Base-by-base conservation (phyloP, 202 grass and related monocot genomes). In the Brachypodium distachyon region DNA sequence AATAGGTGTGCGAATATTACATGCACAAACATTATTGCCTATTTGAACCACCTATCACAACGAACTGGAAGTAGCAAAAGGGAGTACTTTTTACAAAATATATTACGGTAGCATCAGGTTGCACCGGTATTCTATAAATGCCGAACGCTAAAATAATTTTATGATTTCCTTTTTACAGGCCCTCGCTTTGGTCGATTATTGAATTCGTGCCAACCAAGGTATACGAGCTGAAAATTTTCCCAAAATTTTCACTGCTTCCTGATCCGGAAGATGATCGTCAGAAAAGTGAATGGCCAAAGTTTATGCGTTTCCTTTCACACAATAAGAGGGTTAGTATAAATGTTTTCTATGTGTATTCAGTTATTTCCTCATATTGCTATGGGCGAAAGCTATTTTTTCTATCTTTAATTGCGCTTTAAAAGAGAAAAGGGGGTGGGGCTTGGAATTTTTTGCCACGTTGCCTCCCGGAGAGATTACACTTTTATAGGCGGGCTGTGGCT, bases 201-300 rank as follows among this genome's bases (percentile, higher is more conserved):
- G 61, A 73, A 50, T 96, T 90, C 41, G 61, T 61, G 61, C 65
- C 81, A 83, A 69, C 31, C 61, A 62, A 86, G 56, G n/a, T 12
- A 47, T 81, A 60, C 73, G 13, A 57, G 40, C 51, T 76, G 50
- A 73, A 23, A 34, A 42, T 40, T 65, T 85, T 92, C 19, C 84
- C 65, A 31, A 57, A 81, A 77, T 90, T 85, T 72, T 81, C 31
- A 14, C 71, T 96, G 65, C 14, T 73, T 63, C 93, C 93, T 48
- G 37, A 81, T 49, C 93, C 93, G 1, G 82, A 87, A 73, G 83
- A 92, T 41, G 17, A 16, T 6, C 51, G 28, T 9, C 87, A 96
- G 78, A 46, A 65, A 18, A 46, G 4, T 54, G 93, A 96, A 70
- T 88, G 93, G 93, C 75, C 59, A 39, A 74, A 4, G 17, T 96